These are phyloP conservation scores for Paramecium octaurelia DNA, from an alignment of 73 alveolate species.

Conservation along the genomic window DNA sequence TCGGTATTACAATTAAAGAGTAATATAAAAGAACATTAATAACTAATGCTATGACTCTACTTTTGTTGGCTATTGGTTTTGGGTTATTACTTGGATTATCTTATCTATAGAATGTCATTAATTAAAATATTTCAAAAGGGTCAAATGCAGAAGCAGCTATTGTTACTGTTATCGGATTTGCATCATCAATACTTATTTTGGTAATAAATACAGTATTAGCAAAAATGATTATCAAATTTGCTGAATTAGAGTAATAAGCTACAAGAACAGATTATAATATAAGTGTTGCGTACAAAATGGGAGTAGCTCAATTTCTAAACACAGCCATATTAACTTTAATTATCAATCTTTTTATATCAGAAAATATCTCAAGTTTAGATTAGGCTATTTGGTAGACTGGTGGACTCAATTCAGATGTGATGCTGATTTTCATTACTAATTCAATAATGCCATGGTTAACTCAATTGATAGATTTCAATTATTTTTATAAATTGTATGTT, in stretches of 20 bases:
- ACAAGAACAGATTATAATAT: constrained; percentile 10
- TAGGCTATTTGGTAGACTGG: neutral
- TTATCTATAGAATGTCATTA: neutral
- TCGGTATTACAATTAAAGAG: neutral
- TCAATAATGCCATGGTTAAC: neutral
- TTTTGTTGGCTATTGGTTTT: neutral
- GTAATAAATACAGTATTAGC: neutral
- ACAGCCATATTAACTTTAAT: constrained; percentile 1
- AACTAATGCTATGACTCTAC: neutral
- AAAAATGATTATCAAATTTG: neutral
- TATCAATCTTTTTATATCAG: neutral
- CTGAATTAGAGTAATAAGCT: neutral
- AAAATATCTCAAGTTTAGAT: neutral
- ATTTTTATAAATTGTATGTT: neutral
- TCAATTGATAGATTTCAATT: neutral
- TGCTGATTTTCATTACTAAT: constrained; percentile 27
- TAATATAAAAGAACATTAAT: neutral
- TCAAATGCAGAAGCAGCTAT: neutral
- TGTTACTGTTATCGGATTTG: neutral
- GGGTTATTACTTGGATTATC: neutral
- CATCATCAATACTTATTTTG: neutral
- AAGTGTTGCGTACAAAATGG: constrained; percentile 5
- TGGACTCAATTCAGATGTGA: neutral
- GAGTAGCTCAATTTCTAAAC: constrained; percentile 18
- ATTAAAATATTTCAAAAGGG: neutral